Evolutionary conservation across 2,329 filamentous ascomycete genomes (phyloP).

Genomic region (Xylaria digitata): DNA sequence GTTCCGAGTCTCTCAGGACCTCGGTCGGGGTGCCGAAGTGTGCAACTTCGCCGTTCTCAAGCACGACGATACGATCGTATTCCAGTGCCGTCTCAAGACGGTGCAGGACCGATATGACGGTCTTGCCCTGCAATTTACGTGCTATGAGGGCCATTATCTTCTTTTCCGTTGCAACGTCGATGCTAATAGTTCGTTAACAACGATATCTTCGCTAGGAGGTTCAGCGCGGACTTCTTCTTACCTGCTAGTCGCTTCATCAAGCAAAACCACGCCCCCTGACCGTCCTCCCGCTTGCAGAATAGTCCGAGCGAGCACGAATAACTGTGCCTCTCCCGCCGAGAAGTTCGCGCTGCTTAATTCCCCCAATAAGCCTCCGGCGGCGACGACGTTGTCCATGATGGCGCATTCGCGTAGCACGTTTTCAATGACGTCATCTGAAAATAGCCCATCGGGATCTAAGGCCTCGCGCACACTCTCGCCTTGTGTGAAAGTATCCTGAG

Average conservation of each 20-base stretch:
- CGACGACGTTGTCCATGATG: slow-evolving; percentile 53
- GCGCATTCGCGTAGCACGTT: slow-evolving; percentile 55
- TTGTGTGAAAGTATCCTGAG: slow-evolving; percentile 66
- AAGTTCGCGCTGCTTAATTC: slow-evolving; percentile 46
- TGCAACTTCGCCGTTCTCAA: slow-evolving; percentile 31
- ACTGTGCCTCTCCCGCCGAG: slow-evolving; percentile 56
- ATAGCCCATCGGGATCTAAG: slow-evolving; percentile 53
- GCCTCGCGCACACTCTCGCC: slow-evolving; percentile 57
- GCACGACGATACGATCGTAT: slow-evolving; percentile 36
- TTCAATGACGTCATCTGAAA: slow-evolving; percentile 53
- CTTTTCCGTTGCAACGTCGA: slow-evolving; percentile 36
- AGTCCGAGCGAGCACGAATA: slow-evolving; percentile 60
- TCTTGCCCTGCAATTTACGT: slow-evolving; percentile 32
- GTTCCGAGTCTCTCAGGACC: slow-evolving; percentile 32
- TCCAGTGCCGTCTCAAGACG: slow-evolving; percentile 34
- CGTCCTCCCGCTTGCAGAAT: slow-evolving; percentile 72
- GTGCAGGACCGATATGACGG: slow-evolving; percentile 35
- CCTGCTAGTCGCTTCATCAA: slow-evolving; percentile 55
- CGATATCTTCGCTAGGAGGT: neutral
- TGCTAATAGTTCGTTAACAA: slow-evolving; percentile 16
- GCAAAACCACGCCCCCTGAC: slow-evolving; percentile 71
- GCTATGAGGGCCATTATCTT: slow-evolving; percentile 33
- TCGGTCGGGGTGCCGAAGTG: slow-evolving; percentile 31
- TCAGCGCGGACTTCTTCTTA: slow-evolving; percentile 4
- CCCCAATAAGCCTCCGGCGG: slow-evolving; percentile 48